Base-by-base conservation (phyloP, 129 eudicot genomes). In the Rutidosis leptorrhynchoides region DNA sequence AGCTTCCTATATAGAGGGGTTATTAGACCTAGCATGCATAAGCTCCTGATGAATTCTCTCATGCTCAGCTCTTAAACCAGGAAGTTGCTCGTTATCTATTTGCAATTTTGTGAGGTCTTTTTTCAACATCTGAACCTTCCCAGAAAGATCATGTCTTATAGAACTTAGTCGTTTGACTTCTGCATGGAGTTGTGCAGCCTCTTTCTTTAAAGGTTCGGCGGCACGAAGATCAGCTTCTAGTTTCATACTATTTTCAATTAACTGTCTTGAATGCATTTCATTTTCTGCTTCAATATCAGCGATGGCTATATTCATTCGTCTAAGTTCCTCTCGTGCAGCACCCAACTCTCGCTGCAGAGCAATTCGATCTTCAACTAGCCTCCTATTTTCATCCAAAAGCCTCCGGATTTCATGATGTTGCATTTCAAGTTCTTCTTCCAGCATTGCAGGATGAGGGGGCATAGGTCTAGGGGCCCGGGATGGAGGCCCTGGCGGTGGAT, bases 151-250 rank as follows among this genome's bases (percentile, higher is more conserved):
- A 62, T 83, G 84, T 57, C 81, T 83, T 29, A 81, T 54, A 37
- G 85, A 68, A 29, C 71, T 82, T 46, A 91, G 76, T 83, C 83
- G 85, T 67, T 87, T 81, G 77, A 91, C 82, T 67, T 91, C 97
- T 12, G 80, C 79, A n/a, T 80, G 86, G 42, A 91, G 88, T 65
- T 81, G 78, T 20, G 73, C 71, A 62, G 71, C 88, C 80, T 91
- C 97, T 2, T 69, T 77, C 72, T 75, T 85, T 58, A 91, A 62
- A 71, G 93, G 88, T 72, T 87, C 94, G 6, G 83, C 60, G 16
- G 90, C 96, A 74, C 88, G 97, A 70, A 91, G 87, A 68, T 91
- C 94, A 77, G 86, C 90, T 68, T 91, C 97, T 59, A 91, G 73
- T 76, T 91, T 91, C 88, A 79, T 22, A 75, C 79, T 79, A 30